These are phyloP conservation scores for Aphanocladium album DNA, from an alignment of 2,329 filamentous ascomycete species.

Conservation along the genomic window DNA sequence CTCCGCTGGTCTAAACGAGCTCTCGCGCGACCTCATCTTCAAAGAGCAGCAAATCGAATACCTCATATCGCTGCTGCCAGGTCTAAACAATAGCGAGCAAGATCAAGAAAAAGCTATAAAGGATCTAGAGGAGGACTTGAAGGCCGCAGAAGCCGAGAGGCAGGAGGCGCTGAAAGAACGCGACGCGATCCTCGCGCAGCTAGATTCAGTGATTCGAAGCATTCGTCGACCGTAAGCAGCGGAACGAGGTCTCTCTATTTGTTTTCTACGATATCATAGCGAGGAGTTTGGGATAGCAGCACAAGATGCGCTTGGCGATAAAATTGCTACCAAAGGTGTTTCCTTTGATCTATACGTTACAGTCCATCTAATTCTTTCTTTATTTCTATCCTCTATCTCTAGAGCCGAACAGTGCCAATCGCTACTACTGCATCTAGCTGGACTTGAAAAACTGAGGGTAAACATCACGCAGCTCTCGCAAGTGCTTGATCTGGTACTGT, in stretches of 20 bases:
- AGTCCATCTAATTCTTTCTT: neutral
- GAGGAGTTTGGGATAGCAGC: conserved; percentile 21
- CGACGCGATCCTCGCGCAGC: conserved; percentile 53
- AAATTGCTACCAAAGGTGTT: neutral
- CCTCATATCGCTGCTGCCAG: conserved; percentile 69
- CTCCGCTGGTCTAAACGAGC: conserved; percentile 61
- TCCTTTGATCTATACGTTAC: neutral
- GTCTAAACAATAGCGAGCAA: conserved; percentile 70
- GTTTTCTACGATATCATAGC: conserved; percentile 20
- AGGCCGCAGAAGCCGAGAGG: conserved; percentile 56
- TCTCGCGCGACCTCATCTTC: conserved; percentile 69
- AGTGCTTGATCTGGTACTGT: conserved; percentile 67
- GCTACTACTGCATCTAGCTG: conserved; percentile 14
- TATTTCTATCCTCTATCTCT: neutral
- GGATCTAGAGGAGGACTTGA: conserved; percentile 61
- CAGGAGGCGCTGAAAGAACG: conserved; percentile 60
- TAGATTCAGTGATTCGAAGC: conserved; percentile 57
- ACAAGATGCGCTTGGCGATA: neutral
- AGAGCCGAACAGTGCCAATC: neutral
- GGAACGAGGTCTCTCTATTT: neutral
- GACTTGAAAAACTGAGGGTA: conserved; percentile 86
- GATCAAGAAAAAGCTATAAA: conserved; percentile 66
- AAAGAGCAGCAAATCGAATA: conserved; percentile 82
- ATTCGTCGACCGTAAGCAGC: conserved; percentile 53
- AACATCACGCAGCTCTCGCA: conserved; percentile 68